Evolutionary conservation across 768 basidiomycete genomes (phyloP).

Genomic region (Terana coerulea): DNA sequence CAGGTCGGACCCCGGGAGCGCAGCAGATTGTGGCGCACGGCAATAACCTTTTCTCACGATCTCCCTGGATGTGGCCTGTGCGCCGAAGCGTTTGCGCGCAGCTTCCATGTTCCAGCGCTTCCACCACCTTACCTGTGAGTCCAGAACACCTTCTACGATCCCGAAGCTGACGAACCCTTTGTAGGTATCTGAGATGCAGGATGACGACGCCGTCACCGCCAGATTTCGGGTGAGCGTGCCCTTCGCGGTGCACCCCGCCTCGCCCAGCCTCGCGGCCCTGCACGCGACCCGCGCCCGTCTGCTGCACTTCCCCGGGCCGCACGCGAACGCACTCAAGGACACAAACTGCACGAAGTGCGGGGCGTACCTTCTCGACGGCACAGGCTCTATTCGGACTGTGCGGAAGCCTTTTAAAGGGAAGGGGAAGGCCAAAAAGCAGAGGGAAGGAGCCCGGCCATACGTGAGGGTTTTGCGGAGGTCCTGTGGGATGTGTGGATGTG

Average conservation of each 20-base stretch:
- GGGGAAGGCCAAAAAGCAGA: constrained; percentile 15
- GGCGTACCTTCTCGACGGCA: constrained; percentile 38
- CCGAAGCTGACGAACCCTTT: no score
- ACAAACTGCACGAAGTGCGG: constrained; percentile 55
- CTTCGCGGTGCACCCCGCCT: constrained; percentile 43
- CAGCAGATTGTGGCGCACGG: no score
- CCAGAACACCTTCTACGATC: no score
- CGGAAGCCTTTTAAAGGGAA: constrained; percentile 26
- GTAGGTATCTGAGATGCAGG: no score
- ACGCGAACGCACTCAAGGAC: constrained; percentile 19
- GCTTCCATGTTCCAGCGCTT: no score
- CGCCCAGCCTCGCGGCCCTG: constrained; percentile 59
- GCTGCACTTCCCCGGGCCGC: constrained; percentile 23
- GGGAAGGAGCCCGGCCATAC: not conserved
- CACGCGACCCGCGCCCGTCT: constrained; percentile 43
- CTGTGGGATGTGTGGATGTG: constrained; percentile 27
- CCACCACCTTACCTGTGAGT: no score
- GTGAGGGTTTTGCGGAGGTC: constrained; percentile 18
- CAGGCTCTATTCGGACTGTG: constrained; percentile 33
- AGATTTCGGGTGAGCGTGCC: constrained; percentile 30
- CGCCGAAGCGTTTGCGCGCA: no score
- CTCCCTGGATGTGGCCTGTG: no score
- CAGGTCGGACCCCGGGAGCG: no score
- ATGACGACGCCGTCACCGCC: not conserved
- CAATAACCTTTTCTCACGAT: no score